Conservation (phyloP, 2,329 filamentous ascomycete genomes). For the Metarhizium anisopliae region DNA sequence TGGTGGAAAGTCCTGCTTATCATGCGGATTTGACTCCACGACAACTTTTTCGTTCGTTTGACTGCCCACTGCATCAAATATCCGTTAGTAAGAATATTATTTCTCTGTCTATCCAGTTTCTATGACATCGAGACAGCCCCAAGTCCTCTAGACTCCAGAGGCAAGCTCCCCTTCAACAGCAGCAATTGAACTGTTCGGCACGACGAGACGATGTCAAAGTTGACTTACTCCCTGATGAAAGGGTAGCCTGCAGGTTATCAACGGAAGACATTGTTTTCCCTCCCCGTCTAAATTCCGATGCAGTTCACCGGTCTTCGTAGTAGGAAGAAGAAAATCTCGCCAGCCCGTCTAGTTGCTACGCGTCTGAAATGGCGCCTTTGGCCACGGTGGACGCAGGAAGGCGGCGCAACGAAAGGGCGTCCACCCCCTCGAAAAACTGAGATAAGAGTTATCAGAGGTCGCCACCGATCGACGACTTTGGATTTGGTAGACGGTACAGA, state of each 20-base stretch:
- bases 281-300: neutral
- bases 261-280: conserved; percentile 1
- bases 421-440: too few species aligned
- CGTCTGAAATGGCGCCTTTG: neutral
- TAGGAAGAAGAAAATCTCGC: neutral
- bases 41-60: conserved; percentile 4
- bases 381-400: neutral
- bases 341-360: neutral
- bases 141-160: neutral
- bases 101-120: neutral
- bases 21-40: neutral
- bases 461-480: neutral
- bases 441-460: too few species aligned
- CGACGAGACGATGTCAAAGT: neutral
- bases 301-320: too few species aligned
- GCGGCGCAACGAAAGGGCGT: too few species aligned
- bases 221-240: neutral
- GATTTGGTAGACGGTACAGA: neutral
- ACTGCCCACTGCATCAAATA: neutral
- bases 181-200: neutral
- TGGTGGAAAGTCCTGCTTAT: neutral
- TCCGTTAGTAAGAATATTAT: neutral
- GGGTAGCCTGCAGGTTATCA: neutral
- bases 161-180: neutral
- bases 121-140: neutral